A percentile compares a stretch with the other conserved stretches of the same genome.
Evolutionary conservation across 2,329 filamentous ascomycete species (phyloP).

Genomic region (Colletotrichum brevisporum): DNA sequence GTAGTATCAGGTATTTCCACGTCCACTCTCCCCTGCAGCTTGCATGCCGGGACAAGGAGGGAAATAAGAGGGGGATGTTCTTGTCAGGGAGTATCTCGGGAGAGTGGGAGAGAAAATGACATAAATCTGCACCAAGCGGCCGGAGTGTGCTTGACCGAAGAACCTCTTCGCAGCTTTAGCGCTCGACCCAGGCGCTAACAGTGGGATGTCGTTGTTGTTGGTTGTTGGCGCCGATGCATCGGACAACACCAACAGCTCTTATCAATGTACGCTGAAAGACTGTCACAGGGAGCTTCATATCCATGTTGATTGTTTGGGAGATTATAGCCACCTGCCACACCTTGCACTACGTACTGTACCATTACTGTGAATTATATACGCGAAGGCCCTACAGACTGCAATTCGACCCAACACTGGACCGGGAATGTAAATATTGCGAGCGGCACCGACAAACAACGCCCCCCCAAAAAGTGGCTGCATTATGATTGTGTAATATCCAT

Average conservation of each 20-base stretch:
- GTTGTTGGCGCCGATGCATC: too few relatives aligned
- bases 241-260: too few relatives aligned
- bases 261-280: too few relatives aligned
- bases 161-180: too few relatives aligned
- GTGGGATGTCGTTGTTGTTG: too few relatives aligned
- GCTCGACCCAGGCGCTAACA: too few relatives aligned
- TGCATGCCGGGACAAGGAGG: neutral
- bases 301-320: neutral
- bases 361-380: slow-evolving; percentile 27
- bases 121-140: too few relatives aligned
- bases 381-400: slow-evolving; percentile 19
- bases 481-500: slow-evolving; percentile 13
- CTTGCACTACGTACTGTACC: slow-evolving; percentile 18
- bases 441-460: slow-evolving; percentile 16
- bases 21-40: slow-evolving; percentile 6
- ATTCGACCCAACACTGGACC: slow-evolving; percentile 18
- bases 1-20: neutral
- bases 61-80: neutral
- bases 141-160: too few relatives aligned
- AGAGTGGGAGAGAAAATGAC: too few relatives aligned
- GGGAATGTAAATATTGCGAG: neutral
- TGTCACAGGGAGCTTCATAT: too few relatives aligned
- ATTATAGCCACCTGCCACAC: neutral
- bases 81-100: too few relatives aligned
- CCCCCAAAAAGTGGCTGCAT: slow-evolving; percentile 8